Conservation (phyloP, 1,284 basidiomycete species). For the Nidula niveotomentosa region DNA sequence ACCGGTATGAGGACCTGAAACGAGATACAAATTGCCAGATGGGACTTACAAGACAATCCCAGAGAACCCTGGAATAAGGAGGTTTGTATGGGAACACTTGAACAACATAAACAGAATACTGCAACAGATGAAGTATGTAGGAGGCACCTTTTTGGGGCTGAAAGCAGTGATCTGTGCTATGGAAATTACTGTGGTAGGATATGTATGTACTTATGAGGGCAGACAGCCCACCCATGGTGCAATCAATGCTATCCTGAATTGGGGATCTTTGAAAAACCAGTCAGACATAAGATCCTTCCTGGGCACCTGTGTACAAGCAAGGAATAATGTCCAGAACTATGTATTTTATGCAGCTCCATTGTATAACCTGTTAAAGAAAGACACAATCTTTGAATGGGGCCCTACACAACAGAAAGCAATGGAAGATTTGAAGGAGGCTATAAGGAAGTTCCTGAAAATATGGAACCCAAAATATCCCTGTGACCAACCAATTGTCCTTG, state of each 20-base stretch:
- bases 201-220: constrained; percentile 18
- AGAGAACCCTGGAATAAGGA: constrained; percentile 26
- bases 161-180: constrained; percentile 13
- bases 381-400: constrained; percentile 21
- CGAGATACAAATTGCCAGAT: constrained; percentile 16
- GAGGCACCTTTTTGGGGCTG: constrained; percentile 12
- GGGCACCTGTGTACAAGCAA: constrained; percentile 16
- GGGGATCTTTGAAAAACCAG: constrained; percentile 13
- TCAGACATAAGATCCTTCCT: constrained; percentile 25
- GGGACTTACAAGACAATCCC: constrained; percentile 21
- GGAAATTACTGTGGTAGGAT: constrained; percentile 16
- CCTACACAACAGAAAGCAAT: constrained; percentile 15
- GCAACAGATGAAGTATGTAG: constrained; percentile 18
- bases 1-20: constrained; percentile 22
- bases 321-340: constrained; percentile 22
- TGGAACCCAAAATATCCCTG: constrained; percentile 24
- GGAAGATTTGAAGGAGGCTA: constrained; percentile 21
- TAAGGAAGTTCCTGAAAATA: constrained; percentile 22
- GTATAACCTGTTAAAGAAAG: constrained; percentile 18
- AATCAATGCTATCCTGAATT: constrained; percentile 9
- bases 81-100: constrained; percentile 32
- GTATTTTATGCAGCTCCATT: constrained; percentile 19
- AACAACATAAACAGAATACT: constrained; percentile 21
- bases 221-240: constrained; percentile 11
- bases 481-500: constrained; percentile 18